Conservation (phyloP, 2,329 filamentous ascomycete species). For the Chaetomiaceae sp. region DNA sequence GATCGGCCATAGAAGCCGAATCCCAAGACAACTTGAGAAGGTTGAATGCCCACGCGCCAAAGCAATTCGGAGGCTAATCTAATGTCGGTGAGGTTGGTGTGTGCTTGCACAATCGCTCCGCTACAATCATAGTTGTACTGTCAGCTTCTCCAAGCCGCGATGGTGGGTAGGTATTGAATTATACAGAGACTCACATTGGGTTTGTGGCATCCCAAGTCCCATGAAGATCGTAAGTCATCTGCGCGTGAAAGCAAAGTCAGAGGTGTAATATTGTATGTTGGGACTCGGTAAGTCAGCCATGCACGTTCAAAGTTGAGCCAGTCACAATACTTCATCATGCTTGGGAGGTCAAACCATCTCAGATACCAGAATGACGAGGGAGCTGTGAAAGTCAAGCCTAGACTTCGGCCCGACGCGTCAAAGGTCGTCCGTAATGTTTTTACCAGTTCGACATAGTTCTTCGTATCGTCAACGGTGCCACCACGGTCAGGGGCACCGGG, state of each 20-base stretch:
- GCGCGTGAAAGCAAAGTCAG: too few species aligned
- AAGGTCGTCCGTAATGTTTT: background rate
- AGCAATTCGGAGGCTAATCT: background rate
- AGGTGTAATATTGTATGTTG: too few species aligned
- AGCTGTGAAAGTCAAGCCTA: background rate
- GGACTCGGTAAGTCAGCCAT: too few species aligned
- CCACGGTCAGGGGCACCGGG: too few species aligned
- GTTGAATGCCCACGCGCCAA: background rate
- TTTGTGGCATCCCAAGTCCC: too few species aligned
- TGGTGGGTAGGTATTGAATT: too few species aligned
- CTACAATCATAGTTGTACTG: too few species aligned
- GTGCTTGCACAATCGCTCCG: background rate
- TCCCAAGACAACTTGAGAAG: background rate
- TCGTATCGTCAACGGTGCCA: background rate
- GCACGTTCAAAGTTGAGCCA: background rate
- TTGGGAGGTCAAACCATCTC: background rate
- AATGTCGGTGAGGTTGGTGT: conserved; percentile 1
- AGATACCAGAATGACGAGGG: background rate
- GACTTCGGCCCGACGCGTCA: background rate
- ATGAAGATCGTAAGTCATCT: too few species aligned
- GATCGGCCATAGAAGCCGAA: conserved; percentile 1
- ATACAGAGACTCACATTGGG: too few species aligned
- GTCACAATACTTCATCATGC: background rate
- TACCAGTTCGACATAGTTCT: background rate
- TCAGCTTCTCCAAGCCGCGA: too few species aligned